Percentiles rank a stretch among this genome's conserved stretches.
These are phyloP conservation scores for Aphanomyces stellatus DNA, from an alignment of 352 stramenopile genomes.

Conservation along the genomic window DNA sequence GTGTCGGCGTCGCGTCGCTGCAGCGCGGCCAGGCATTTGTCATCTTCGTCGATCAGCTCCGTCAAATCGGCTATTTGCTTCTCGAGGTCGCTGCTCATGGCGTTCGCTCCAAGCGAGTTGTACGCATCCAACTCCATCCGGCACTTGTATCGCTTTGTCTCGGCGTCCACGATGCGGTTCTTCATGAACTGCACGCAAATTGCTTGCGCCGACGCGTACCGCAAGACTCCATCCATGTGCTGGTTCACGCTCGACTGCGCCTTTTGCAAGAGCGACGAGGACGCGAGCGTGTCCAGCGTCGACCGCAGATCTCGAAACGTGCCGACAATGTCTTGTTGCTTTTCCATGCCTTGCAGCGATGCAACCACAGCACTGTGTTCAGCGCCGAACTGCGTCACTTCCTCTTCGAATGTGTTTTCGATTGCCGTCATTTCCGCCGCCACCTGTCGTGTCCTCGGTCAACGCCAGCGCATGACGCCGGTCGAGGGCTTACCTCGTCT, in stretches of 20 bases:
- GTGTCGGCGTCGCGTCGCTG: not conserved
- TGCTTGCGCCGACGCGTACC: conserved; percentile 67
- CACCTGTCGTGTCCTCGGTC: conserved; percentile 14
- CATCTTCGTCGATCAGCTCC: conserved; percentile 11
- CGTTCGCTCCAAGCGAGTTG: conserved; percentile 39
- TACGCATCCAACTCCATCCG: conserved; percentile 40
- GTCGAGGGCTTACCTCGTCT: not conserved
- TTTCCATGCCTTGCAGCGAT: conserved; percentile 10
- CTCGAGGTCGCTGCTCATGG: conserved; percentile 40
- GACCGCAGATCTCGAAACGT: conserved; percentile 11
- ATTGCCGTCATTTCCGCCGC: conserved; percentile 37
- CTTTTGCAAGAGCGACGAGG: not conserved
- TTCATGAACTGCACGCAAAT: conserved; percentile 78
- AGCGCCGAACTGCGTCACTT: conserved; percentile 34
- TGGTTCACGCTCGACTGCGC: conserved; percentile 28
- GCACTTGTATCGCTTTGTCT: conserved; percentile 32
- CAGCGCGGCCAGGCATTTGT: conserved; percentile 2
- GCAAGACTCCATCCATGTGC: conserved; percentile 53
- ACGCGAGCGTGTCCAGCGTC: conserved; percentile 11
- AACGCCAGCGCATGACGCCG: too few species aligned
- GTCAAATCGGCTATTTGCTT: not conserved
- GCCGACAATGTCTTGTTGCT: conserved; percentile 14
- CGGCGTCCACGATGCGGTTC: conserved; percentile 41
- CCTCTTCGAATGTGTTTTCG: conserved; percentile 38
- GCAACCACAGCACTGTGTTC: conserved; percentile 27